Evolutionary conservation across 345 rosid genomes (phyloP), one percentile per base, ranked within the genome.

Genomic region (Rhodamnia argentea): DNA sequence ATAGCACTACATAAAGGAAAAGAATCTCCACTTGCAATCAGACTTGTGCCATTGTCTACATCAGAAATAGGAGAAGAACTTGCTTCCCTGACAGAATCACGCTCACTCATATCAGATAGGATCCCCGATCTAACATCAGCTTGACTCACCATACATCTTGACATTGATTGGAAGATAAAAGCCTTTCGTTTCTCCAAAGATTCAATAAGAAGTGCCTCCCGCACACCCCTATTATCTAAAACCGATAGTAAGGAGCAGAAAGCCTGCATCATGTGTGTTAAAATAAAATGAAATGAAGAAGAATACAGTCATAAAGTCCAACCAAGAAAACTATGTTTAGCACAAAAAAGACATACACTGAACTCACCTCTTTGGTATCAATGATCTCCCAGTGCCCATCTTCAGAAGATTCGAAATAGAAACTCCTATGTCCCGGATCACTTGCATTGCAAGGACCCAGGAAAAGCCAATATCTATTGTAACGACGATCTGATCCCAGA

Each of bases 331-430:
- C 47, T 0, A 37, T 70, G 37, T 37, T 70, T 40, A 70, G 47
- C 26, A 70, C 47, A 52, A 5, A 76, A 87, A 87, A 37, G 60
- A 83, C 54, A 64, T 75, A 27, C 14, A 37, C 51, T 59, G 86
- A 88, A 37, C 82, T 85, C 91, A 96, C 99, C 96, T 96, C 98
- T 92, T 89, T 92, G 27, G 94, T 90, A 90, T 94, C 97, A 85
- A 97, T 93, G 86, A 97, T 95, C 92, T 94, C 94, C 99, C 99
- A 97, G 91, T 93, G 96, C 85, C 99, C 99, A 91, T 96, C 98
- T 92, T 97, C 99, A 85, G 99, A 96, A 85, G 99, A 97, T 91
- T 97, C 99, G 89, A 96, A 94, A 89, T 95, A 97, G 86, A 97
- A 92, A 89, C 98, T 94, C 92, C 89, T 96, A 90, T 97, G 99